These are phyloP conservation scores for Platanthera zijinensis DNA, from an alignment of 106 monocot species.

Conservation along the genomic window DNA sequence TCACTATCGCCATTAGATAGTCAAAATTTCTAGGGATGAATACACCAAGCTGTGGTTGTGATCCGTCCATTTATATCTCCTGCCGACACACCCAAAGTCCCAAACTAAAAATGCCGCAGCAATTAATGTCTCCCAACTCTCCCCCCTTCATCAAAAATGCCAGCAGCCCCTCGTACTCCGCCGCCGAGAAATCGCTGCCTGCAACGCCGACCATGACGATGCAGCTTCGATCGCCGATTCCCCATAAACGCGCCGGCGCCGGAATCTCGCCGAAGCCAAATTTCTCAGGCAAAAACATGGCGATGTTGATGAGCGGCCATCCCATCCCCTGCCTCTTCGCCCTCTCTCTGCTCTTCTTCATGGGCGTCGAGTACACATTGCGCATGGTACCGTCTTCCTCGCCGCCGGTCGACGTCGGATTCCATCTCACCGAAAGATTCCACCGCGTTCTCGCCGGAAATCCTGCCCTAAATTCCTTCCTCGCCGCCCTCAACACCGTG, in stretches of 20 bases:
- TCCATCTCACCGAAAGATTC: slow-evolving; percentile 41
- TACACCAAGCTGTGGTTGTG: too few relatives aligned
- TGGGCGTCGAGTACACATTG: slow-evolving; percentile 90
- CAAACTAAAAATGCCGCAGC: too few relatives aligned
- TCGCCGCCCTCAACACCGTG: slow-evolving; percentile 87
- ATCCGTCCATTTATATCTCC: neutral
- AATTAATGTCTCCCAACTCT: too few relatives aligned
- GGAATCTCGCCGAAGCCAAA: neutral
- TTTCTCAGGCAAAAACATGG: neutral
- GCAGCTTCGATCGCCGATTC: neutral
- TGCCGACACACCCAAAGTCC: neutral
- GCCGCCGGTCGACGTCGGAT: slow-evolving; percentile 70
- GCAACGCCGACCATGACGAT: neutral
- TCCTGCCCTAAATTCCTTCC: slow-evolving; percentile 61
- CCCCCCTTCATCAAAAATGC: neutral
- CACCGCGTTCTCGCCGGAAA: slow-evolving; percentile 30
- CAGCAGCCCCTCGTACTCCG: neutral
- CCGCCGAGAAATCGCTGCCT: neutral
- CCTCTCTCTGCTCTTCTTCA: slow-evolving; percentile 60
- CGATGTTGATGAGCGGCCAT: slow-evolving; percentile 11
- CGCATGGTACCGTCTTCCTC: slow-evolving; percentile 57
- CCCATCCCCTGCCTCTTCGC: slow-evolving; percentile 35
- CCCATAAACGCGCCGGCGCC: neutral
- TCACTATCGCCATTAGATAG: too few relatives aligned
- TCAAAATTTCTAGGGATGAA: too few relatives aligned